phyloP scores from a whole-genome alignment of 108 stramenopile species.

The Pseudonitzschia pungens region DNA sequence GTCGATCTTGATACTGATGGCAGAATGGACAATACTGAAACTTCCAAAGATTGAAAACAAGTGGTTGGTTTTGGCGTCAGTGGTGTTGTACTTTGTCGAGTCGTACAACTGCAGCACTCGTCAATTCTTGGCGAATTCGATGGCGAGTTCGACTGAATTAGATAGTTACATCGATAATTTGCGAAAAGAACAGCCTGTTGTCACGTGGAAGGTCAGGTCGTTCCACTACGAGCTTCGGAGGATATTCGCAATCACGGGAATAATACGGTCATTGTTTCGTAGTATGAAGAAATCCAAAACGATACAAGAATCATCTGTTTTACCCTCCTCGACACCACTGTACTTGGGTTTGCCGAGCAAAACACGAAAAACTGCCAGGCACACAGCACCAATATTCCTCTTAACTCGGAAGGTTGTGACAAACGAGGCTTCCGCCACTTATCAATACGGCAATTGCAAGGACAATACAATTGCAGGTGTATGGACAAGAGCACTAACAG shows the following conservation, averaged over 20 bases:
- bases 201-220: slow-evolving; percentile 77
- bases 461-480: slow-evolving; percentile 76
- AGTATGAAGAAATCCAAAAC: neutral
- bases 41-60: slow-evolving; percentile 35
- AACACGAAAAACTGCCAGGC: neutral
- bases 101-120: slow-evolving; percentile 74
- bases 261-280: slow-evolving; percentile 24
- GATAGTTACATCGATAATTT: slow-evolving; percentile 65
- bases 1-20: neutral
- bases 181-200: slow-evolving; percentile 48
- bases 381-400: slow-evolving; percentile 19
- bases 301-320: neutral
- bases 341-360: neutral
- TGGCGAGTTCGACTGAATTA: slow-evolving; percentile 59
- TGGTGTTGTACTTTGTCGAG: slow-evolving; percentile 69
- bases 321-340: neutral
- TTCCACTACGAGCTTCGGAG: slow-evolving; percentile 79
- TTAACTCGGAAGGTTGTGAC: slow-evolving; percentile 77
- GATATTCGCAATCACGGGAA: slow-evolving; percentile 33
- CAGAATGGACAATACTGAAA: slow-evolving; percentile 25
- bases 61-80: slow-evolving; percentile 41
- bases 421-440: slow-evolving; percentile 53
- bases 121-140: slow-evolving; percentile 63
- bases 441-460: slow-evolving; percentile 48
- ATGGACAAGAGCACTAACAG: slow-evolving; percentile 64